Evolutionary conservation across 257 asterid genomes (phyloP).

Genomic region (Verbena officinalis): DNA sequence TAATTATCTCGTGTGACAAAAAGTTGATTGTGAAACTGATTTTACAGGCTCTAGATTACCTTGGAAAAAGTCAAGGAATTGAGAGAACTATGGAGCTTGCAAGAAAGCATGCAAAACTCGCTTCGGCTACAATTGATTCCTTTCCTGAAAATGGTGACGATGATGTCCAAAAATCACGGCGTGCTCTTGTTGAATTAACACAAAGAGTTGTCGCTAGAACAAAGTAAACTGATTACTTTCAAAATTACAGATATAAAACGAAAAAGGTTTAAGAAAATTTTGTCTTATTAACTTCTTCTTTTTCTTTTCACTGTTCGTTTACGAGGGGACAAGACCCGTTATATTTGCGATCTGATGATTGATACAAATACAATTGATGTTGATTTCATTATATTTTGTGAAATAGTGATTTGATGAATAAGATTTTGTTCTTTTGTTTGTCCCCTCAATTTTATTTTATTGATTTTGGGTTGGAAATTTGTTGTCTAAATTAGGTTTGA

Average conservation of each 20-base stretch:
- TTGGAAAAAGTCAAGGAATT: neutral
- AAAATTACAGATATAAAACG: too few species aligned
- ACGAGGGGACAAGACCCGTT: slow-evolving; percentile 13
- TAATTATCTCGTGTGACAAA: too few species aligned
- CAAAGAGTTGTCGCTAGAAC: neutral
- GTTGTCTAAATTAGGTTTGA: too few species aligned
- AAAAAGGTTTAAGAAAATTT: too few species aligned
- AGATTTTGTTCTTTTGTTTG: too few species aligned
- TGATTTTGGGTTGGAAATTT: too few species aligned
- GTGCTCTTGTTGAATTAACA: neutral
- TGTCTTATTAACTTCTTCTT: too few species aligned
- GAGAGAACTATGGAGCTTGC: neutral
- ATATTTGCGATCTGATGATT: neutral
- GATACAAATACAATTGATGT: neutral
- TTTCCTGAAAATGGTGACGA: neutral
- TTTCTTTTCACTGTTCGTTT: neutral
- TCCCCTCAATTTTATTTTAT: too few species aligned
- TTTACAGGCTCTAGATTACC: neutral
- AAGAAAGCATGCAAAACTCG: neutral
- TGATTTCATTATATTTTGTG: neutral
- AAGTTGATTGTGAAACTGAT: neutral
- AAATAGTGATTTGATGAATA: neutral
- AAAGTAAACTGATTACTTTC: neutral
- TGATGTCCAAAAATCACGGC: slow-evolving; percentile 1
- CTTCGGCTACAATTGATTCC: neutral